These are phyloP conservation scores for Pichia sp. DNA, from an alignment of 1,139 yeast species.

Conservation along the genomic window DNA sequence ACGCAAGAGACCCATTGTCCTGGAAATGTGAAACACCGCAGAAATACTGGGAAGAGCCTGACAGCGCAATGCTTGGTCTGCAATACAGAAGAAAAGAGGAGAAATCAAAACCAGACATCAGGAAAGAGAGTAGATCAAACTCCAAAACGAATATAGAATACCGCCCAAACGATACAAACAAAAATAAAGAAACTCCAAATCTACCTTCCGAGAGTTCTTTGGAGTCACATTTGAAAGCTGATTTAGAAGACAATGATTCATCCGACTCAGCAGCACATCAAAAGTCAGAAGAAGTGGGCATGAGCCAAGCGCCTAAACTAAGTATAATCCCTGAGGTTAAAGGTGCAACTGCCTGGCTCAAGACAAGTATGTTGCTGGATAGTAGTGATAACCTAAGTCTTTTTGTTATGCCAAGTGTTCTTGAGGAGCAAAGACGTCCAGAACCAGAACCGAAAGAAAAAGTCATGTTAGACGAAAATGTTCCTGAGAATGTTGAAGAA, in stretches of 20 bases:
- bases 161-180: not conserved
- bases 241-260: not conserved
- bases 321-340: slow-evolving; percentile 2
- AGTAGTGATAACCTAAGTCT: not conserved
- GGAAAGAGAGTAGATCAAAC: not conserved
- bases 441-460: not conserved
- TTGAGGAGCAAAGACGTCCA: not conserved
- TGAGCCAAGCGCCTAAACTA: not conserved
- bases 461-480: not conserved
- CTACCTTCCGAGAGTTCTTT: not conserved
- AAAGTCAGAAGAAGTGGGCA: not conserved
- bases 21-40: slow-evolving; percentile 3
- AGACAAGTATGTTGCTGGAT: not conserved
- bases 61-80: not conserved
- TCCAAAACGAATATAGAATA: not conserved
- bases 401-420: not conserved
- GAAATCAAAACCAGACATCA: not conserved
- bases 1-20: not conserved
- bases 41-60: not conserved
- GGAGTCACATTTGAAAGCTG: not conserved
- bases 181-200: not conserved
- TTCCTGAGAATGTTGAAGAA: not conserved
- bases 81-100: not conserved
- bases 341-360: slow-evolving; percentile 2
- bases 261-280: not conserved